These are phyloP conservation scores for Diatrype stigma DNA, from an alignment of 2,329 filamentous ascomycete genomes.

Conservation along the genomic window DNA sequence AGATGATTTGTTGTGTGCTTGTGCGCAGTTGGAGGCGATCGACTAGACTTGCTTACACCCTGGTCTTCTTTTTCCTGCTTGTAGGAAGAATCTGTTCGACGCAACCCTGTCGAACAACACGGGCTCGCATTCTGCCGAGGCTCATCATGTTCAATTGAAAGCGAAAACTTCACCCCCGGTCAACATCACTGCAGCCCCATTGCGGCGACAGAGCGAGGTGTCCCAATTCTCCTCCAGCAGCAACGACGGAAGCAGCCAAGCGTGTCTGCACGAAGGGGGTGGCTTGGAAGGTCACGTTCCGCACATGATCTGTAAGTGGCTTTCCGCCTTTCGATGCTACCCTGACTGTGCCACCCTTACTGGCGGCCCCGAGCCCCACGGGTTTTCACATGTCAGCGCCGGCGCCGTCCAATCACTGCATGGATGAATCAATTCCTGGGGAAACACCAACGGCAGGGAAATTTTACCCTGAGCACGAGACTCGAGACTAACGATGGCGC, in stretches of 20 bases:
- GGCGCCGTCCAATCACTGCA: slow-evolving; percentile 5
- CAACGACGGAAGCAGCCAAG: slow-evolving; percentile 20
- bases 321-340: slow-evolving; percentile 5
- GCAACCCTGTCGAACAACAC: slow-evolving; percentile 16
- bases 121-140: slow-evolving; percentile 38
- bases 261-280: slow-evolving; percentile 15
- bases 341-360: slow-evolving; percentile 7
- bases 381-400: slow-evolving; percentile 23
- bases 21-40: slow-evolving; percentile 3
- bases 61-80: slow-evolving; percentile 13
- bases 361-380: slow-evolving; percentile 3
- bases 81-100: slow-evolving; percentile 29
- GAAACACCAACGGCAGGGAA: slow-evolving; percentile 7
- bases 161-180: slow-evolving; percentile 34
- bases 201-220: slow-evolving; percentile 20
- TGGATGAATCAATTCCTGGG: slow-evolving; percentile 8
- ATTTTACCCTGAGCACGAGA: slow-evolving; percentile 14
- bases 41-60: slow-evolving; percentile 20
- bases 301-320: slow-evolving; percentile 45
- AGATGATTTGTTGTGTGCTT: slow-evolving; percentile 4
- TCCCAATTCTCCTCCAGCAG: slow-evolving; percentile 18
- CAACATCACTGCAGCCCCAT: slow-evolving; percentile 28
- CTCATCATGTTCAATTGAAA: slow-evolving; percentile 32
- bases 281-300: slow-evolving; percentile 40
- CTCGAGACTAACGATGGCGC: slow-evolving; percentile 25